These are phyloP conservation scores for Aspergillus eucalypticola DNA, from an alignment of 2,329 filamentous ascomycete species.

Conservation along the genomic window DNA sequence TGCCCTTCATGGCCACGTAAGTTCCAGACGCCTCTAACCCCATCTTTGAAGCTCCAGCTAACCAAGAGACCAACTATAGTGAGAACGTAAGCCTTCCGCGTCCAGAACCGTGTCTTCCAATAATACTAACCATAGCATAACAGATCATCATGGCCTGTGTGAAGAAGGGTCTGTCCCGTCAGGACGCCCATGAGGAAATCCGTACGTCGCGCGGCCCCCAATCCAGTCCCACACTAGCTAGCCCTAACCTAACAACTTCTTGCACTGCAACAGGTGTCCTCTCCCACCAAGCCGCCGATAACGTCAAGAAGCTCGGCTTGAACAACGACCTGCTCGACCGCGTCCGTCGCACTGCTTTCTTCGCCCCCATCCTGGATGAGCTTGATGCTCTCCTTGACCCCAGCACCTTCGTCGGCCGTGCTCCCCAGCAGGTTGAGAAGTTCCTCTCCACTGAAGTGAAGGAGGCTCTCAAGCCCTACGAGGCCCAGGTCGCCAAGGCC, in stretches of 20 bases:
- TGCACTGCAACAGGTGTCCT: conserved; percentile 55
- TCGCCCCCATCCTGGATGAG: conserved; percentile 68
- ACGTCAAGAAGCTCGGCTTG: conserved; percentile 71
- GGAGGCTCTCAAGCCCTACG: conserved; percentile 51
- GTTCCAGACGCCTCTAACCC: conserved; percentile 20
- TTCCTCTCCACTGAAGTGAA: conserved; percentile 55
- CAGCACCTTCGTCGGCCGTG: conserved; percentile 59
- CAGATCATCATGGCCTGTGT: conserved; percentile 75
- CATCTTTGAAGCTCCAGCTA: conserved; percentile 11
- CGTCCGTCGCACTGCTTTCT: conserved; percentile 72
- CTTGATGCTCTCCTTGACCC: conserved; percentile 68
- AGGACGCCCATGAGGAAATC: conserved; percentile 86
- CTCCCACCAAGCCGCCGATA: conserved; percentile 70
- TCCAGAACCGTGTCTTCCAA: not conserved
- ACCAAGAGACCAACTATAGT: conserved; percentile 22
- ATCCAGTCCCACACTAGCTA: not conserved
- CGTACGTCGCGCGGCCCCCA: conserved; percentile 43
- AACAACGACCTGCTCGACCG: conserved; percentile 80
- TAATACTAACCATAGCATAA: conserved; percentile 25
- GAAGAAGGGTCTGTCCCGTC: conserved; percentile 68
- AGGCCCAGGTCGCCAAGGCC: conserved; percentile 35
- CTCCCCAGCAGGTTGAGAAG: conserved; percentile 55
- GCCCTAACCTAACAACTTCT: conserved; percentile 17
- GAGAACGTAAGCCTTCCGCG: conserved; percentile 31
- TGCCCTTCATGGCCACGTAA: conserved; percentile 82